phyloP scores from a whole-genome alignment of 2,329 filamentous ascomycete genomes.

The Dendrostoma leiphaemia region DNA sequence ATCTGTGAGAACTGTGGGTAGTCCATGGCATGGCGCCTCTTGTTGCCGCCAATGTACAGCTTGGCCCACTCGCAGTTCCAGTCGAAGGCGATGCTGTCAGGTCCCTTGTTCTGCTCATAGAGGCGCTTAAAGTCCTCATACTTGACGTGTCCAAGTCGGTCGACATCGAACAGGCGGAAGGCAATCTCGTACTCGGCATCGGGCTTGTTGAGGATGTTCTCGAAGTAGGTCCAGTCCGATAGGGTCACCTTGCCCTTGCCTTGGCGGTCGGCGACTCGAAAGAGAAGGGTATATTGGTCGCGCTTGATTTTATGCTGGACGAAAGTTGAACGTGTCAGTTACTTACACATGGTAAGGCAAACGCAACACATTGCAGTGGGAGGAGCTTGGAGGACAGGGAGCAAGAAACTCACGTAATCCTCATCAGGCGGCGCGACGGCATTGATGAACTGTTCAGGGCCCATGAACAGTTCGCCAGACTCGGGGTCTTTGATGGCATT shows the following conservation, averaged over 20 bases:
- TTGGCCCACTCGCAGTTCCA: constrained; percentile 97
- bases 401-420: constrained; percentile 74
- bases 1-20: constrained; percentile 98
- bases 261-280: constrained; percentile 82
- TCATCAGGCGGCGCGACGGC: constrained; percentile 83
- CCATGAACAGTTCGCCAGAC: constrained; percentile 77
- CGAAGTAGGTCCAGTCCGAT: constrained; percentile 87
- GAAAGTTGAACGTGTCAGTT: constrained; percentile 8
- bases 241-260: constrained; percentile 71
- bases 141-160: constrained; percentile 80
- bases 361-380: too few relatives aligned
- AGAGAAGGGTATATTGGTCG: constrained; percentile 92
- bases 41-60: constrained; percentile 86
- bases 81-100: constrained; percentile 84
- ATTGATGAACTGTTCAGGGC: constrained; percentile 82
- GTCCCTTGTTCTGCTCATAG: constrained; percentile 86
- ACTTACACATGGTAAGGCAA: too few relatives aligned
- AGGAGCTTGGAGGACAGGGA: too few relatives aligned
- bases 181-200: constrained; percentile 99
- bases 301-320: constrained; percentile 93
- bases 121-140: constrained; percentile 83
- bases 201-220: constrained; percentile 88
- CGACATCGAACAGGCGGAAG: constrained; percentile 91
- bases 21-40: constrained; percentile 85
- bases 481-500: constrained; percentile 74